These are phyloP conservation scores for Dittrichia graveolens DNA, from an alignment of 129 eudicot species.

Conservation along the genomic window DNA sequence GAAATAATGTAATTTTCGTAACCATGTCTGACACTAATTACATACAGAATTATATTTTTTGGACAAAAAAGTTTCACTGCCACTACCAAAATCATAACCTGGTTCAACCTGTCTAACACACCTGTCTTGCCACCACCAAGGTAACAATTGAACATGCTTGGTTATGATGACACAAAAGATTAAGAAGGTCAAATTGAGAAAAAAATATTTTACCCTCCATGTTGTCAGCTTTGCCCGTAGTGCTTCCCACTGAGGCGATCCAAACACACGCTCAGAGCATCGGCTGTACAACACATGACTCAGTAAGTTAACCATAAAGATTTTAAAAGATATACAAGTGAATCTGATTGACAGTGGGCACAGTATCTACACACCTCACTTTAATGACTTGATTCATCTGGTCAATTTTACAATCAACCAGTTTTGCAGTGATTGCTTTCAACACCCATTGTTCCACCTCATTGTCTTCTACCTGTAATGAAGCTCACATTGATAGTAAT, in stretches of 20 bases:
- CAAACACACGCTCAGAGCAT: conserved; percentile 72
- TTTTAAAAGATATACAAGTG: no score
- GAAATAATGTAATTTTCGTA: no score
- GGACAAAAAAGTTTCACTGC: no score
- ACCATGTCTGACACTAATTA: no score
- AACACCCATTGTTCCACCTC: conserved; percentile 91
- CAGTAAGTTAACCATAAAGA: conserved; percentile 5
- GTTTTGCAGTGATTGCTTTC: conserved; percentile 71
- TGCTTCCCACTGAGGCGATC: conserved; percentile 66
- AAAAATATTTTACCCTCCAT: conserved; percentile 68
- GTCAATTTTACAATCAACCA: conserved; percentile 82
- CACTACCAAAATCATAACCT: no score
- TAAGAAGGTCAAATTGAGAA: not conserved
- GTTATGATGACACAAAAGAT: not conserved
- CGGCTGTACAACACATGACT: conserved; percentile 46
- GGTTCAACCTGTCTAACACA: no score
- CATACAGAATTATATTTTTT: no score
- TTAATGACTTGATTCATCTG: conserved; percentile 77
- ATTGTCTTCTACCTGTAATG: conserved; percentile 59
- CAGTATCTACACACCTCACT: conserved; percentile 49
- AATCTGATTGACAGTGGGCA: no score
- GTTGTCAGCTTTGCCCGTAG: conserved; percentile 67
- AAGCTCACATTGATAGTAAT: not conserved
- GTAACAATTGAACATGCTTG: conserved; percentile 1
- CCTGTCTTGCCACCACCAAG: no score